Evolutionary conservation across 441 rosid species (phyloP).

Genomic region (Aleurites moluccanus): DNA sequence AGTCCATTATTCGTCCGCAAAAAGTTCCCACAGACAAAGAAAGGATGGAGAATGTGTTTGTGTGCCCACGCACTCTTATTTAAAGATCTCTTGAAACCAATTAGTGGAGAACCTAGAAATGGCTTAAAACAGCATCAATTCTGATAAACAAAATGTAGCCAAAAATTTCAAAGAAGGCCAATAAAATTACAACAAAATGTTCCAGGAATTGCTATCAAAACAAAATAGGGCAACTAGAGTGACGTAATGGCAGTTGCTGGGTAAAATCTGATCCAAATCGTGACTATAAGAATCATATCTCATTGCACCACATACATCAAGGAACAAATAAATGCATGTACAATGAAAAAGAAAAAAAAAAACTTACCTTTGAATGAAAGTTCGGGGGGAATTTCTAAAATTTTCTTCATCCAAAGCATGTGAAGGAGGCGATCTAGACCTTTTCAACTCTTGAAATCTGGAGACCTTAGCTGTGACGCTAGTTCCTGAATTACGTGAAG

Average conservation of each 20-base stretch:
- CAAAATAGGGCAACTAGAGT: not conserved
- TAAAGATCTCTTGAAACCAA: not conserved
- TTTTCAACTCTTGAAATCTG: slow-evolving; percentile 57
- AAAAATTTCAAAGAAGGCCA: not conserved
- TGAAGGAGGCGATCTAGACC: slow-evolving; percentile 51
- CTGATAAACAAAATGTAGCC: not conserved
- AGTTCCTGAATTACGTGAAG: slow-evolving; percentile 55
- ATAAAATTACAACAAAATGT: not conserved
- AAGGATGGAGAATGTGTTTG: not conserved
- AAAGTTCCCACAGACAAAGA: not conserved
- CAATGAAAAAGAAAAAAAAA: slow-evolving; percentile 4
- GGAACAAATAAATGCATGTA: too few relatives aligned
- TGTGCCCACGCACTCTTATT: not conserved
- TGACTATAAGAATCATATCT: not conserved
- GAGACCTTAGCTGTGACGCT: slow-evolving; percentile 55
- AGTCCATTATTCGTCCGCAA: not conserved
- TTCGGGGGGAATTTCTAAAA: slow-evolving; percentile 35
- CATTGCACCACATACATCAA: not conserved
- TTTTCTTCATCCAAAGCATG: slow-evolving; percentile 36
- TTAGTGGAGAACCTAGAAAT: not conserved
- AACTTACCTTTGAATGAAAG: slow-evolving; percentile 36
- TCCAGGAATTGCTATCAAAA: slow-evolving; percentile 1
- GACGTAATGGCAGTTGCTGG: not conserved
- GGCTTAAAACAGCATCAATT: not conserved
- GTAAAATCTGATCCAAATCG: not conserved